phyloP scores from a whole-genome alignment of 106 monocot genomes.

The Triglochin maritima region DNA sequence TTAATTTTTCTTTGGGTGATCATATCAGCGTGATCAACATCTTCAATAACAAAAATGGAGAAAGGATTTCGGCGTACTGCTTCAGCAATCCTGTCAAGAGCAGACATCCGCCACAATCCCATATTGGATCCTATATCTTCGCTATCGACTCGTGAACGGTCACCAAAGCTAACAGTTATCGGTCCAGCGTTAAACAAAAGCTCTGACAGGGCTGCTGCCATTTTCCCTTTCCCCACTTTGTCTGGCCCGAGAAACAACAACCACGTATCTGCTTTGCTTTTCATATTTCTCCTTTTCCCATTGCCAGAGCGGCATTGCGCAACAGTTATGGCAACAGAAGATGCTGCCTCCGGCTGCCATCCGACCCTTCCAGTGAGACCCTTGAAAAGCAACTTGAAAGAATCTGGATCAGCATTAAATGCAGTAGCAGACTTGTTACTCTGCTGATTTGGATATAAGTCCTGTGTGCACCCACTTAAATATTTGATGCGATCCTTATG shows the following conservation, averaged over 20 bases:
- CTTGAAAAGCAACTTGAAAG: constrained; percentile 62
- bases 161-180: constrained; percentile 11
- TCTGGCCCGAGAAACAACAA: constrained; percentile 68
- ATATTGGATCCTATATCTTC: constrained; percentile 17
- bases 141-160: neutral
- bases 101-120: constrained; percentile 30
- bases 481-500: constrained; percentile 1
- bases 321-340: constrained; percentile 47
- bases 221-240: constrained; percentile 66
- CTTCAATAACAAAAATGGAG: constrained; percentile 55
- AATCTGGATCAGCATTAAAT: constrained; percentile 27
- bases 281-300: constrained; percentile 20
- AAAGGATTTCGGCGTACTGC: constrained; percentile 54
- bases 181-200: constrained; percentile 40
- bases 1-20: constrained; percentile 36
- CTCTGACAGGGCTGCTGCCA: constrained; percentile 67
- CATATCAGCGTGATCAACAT: constrained; percentile 40
- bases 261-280: constrained; percentile 52
- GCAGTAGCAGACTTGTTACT: neutral
- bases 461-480: constrained; percentile 3
- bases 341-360: constrained; percentile 79
- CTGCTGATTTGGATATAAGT: neutral
- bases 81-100: constrained; percentile 39
- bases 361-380: constrained; percentile 60
- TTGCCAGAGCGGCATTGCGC: constrained; percentile 43